Evolutionary conservation across 2,329 filamentous ascomycete species (phyloP).

Genomic region (Penicillium janthinellum): DNA sequence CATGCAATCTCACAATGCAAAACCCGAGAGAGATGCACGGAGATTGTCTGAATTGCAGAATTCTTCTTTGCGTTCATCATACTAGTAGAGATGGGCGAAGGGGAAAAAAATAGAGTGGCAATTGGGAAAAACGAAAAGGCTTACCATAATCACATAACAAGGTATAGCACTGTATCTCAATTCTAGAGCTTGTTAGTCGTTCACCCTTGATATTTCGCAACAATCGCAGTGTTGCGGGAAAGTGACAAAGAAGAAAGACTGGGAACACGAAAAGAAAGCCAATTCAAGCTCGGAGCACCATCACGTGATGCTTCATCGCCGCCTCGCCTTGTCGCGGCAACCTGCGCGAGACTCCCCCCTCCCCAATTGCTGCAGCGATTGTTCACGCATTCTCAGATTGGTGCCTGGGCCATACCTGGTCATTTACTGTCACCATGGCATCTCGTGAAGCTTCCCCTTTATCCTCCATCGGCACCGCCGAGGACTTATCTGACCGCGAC

Average conservation of each 20-base stretch:
- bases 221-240: not conserved
- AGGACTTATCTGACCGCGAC: constrained; percentile 55
- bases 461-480: constrained; percentile 65
- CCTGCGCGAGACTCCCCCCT: not conserved
- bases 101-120: constrained; percentile 11
- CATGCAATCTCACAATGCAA: constrained; percentile 44
- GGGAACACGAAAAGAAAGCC: constrained; percentile 1
- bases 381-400: not conserved
- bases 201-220: not conserved
- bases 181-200: not conserved
- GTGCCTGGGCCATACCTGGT: not conserved
- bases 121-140: not conserved
- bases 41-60: constrained; percentile 52
- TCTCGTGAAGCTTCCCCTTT: constrained; percentile 60
- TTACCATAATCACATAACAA: constrained; percentile 4
- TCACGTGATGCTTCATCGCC: constrained; percentile 16
- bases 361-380: not conserved
- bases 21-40: constrained; percentile 26
- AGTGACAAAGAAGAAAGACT: not conserved
- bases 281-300: not conserved
- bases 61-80: constrained; percentile 47
- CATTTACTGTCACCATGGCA: constrained; percentile 40
- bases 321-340: constrained; percentile 3
- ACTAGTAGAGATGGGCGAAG: not conserved
- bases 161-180: not conserved